Base-by-base conservation (phyloP, 192 early-diverging fungal species). In the Radiomyces spectabilis region DNA sequence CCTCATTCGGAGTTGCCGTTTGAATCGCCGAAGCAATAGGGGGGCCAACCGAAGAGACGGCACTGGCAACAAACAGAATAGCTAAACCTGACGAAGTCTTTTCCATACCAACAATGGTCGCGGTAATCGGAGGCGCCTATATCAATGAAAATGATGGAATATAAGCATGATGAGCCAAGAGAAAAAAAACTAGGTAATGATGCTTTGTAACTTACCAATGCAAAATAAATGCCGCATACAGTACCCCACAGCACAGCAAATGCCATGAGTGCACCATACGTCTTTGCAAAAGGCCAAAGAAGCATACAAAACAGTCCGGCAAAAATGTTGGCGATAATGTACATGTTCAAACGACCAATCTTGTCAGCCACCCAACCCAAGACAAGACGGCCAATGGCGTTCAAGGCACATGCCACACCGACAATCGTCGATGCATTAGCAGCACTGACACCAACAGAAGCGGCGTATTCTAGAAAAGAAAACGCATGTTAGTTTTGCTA, bases 71-170 rank as follows among this genome's bases (percentile, higher is more conserved):
- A 30, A 66, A 47, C 8, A 66, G 41, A 2, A 66, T 41, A 2
- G 63, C 46, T 19, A 66, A 26, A 13, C 63, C 56, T 26, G 51
- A 39, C 1, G 63, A 37, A 22, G 54, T 45, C 0, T 48, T 52
- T 13, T 66, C 63, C 9, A 54, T 53, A 5, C 63, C 63, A 32
- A 53, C 52, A 5, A 66, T 52, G 16, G 33, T 38, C 3, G 51
- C 67, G 2, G 60, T 69, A 30, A 69, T 63, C 13, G 67, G 67
- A n/a, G 61, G 49, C 19, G 59, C 51, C 34, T 40, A n/a, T n/a
- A n/a, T n/a, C n/a, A 48, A 31, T 21, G 46, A 21, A 48, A 48
- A 48, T 16, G 35, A 38, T 16, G 18, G 5, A 24, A 16, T 37
- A 40, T 19, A 52, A 18, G 39, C 34, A 12, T n/a, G n/a, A n/a